phyloP scores from a whole-genome alignment of 1,284 basidiomycete genomes.

The Papiliotrema fonsecae region DNA sequence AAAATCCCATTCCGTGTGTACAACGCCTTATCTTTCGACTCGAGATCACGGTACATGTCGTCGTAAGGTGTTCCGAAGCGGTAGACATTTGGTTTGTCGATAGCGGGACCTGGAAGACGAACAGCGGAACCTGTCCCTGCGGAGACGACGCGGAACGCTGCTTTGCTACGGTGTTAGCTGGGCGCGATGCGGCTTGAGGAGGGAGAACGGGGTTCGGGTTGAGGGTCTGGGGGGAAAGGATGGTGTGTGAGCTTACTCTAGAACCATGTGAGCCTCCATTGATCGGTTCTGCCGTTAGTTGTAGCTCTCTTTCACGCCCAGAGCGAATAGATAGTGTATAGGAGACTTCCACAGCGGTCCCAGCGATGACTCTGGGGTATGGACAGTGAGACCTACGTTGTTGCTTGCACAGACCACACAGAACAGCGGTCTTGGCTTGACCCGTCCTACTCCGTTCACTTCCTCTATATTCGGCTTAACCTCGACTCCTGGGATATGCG shows the following conservation, averaged over 20 bases:
- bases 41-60: constrained; percentile 89
- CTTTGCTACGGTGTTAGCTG: constrained; percentile 53
- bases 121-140: constrained; percentile 97
- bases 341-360: too few species aligned
- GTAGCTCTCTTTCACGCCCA: constrained; percentile 6
- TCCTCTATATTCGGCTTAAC: constrained; percentile 1
- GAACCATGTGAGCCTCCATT: constrained; percentile 94
- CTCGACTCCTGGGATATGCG: neutral
- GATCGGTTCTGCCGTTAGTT: constrained; percentile 74
- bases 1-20: constrained; percentile 96
- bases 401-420: constrained; percentile 98
- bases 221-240: too few species aligned
- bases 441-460: neutral
- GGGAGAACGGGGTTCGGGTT: too few species aligned
- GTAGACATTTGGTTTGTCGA: constrained; percentile 98
- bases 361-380: too few species aligned
- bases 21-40: constrained; percentile 76
- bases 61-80: constrained; percentile 98
- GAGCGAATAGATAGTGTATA: too few species aligned
- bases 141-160: constrained; percentile 85
- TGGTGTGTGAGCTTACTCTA: constrained; percentile 70
- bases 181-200: constrained; percentile 47
- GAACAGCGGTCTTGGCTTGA: constrained; percentile 61
- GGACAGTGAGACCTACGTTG: constrained; percentile 59
- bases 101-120: constrained; percentile 87